Evolutionary conservation across 2,329 filamentous ascomycete genomes (phyloP).

Genomic region (Verticillium albo-atrum): DNA sequence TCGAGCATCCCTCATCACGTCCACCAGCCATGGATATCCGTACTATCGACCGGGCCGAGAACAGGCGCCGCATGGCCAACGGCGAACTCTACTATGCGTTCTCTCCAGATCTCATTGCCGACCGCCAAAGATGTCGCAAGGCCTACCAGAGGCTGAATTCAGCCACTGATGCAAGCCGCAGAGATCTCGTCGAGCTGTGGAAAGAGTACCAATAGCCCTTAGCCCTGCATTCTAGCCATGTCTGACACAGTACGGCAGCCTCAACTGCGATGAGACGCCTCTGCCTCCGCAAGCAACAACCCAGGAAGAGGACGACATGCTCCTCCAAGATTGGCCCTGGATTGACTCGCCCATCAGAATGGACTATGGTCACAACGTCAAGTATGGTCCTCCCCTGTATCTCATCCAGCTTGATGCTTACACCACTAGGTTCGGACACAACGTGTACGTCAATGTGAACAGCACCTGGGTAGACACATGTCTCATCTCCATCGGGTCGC

Average conservation of each 20-base stretch:
- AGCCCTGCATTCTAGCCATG: neutral
- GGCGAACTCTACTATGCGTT: constrained; percentile 75
- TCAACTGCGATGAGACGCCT: constrained; percentile 57
- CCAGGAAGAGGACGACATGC: constrained; percentile 58
- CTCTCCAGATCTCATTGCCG: constrained; percentile 60
- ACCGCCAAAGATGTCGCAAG: constrained; percentile 55
- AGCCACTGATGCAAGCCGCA: constrained; percentile 53
- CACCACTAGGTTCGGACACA: constrained; percentile 52
- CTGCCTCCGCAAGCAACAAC: constrained; percentile 56
- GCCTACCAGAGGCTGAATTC: constrained; percentile 63
- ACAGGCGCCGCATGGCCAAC: constrained; percentile 52
- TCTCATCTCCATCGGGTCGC: constrained; percentile 66
- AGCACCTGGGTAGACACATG: constrained; percentile 75
- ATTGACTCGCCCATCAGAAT: constrained; percentile 65
- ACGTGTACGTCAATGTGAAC: constrained; percentile 72
- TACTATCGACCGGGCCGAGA: constrained; percentile 38
- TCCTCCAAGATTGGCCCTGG: constrained; percentile 63
- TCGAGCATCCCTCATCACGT: neutral
- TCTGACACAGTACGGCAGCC: constrained; percentile 36
- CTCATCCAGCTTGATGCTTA: neutral
- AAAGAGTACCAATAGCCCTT: constrained; percentile 51
- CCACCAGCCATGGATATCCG: constrained; percentile 6
- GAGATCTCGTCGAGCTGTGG: constrained; percentile 63
- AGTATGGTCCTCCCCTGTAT: constrained; percentile 23
- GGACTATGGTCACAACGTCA: constrained; percentile 76